phyloP scores from a whole-genome alignment of 2,329 filamentous ascomycete species.

The Periconia sp. region DNA sequence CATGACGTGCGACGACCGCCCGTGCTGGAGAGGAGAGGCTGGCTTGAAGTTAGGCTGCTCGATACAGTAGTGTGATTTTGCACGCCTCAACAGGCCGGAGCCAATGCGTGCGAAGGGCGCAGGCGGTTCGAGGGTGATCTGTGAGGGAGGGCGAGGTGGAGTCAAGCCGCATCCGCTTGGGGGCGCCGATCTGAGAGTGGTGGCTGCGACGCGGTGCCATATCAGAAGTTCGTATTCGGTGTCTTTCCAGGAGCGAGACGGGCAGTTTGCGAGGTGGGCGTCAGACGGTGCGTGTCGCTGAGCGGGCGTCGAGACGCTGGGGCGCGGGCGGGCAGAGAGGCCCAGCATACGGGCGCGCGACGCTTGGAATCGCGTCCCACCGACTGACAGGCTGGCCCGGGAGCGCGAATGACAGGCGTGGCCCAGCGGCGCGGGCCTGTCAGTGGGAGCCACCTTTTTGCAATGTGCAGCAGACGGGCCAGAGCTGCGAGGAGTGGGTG shows the following conservation, averaged over 20 bases:
- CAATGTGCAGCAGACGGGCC: too few species aligned
- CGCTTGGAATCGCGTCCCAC: slow-evolving; percentile 5
- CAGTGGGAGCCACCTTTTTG: slow-evolving; percentile 37
- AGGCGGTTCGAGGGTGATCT: slow-evolving; percentile 17
- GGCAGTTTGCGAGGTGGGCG: neutral
- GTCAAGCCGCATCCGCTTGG: slow-evolving; percentile 42
- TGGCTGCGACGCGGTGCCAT: slow-evolving; percentile 15
- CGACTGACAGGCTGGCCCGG: slow-evolving; percentile 17
- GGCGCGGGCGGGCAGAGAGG: neutral
- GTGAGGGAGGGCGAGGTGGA: slow-evolving; percentile 18
- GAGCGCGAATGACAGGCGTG: slow-evolving; percentile 40
- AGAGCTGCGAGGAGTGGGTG: neutral
- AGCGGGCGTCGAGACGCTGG: slow-evolving; percentile 7
- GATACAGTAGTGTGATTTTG: too few species aligned
- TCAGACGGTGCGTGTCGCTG: neutral
- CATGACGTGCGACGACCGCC: slow-evolving; percentile 16
- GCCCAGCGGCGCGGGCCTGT: slow-evolving; percentile 39
- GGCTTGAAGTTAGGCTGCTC: too few species aligned
- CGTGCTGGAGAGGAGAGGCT: too few species aligned
- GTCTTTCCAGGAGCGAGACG: neutral
- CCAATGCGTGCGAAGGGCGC: slow-evolving; percentile 5
- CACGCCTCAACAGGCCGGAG: too few species aligned
- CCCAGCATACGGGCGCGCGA: too few species aligned
- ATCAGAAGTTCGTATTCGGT: neutral
- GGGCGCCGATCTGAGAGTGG: slow-evolving; percentile 38